Percentiles rank a stretch among this genome's conserved stretches.
Evolutionary conservation across 2,329 filamentous ascomycete species (phyloP).

Genomic region (Aureobasidium pullulans): DNA sequence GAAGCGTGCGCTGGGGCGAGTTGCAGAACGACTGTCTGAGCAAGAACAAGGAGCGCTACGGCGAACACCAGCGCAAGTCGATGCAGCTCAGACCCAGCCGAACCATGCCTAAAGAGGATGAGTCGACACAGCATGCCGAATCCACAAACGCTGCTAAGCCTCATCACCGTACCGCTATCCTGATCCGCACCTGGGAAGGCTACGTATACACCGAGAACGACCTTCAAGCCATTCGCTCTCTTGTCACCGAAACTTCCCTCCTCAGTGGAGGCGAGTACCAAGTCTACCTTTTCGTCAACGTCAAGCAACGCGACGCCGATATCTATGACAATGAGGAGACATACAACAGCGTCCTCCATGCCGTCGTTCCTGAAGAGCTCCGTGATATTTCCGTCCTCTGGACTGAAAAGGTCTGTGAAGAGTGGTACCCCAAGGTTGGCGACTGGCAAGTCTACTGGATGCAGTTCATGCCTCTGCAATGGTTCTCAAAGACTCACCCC

Average conservation of each 20-base stretch:
- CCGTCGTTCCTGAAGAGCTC: conserved; percentile 63
- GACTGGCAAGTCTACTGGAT: conserved; percentile 45
- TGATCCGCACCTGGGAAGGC: conserved; percentile 41
- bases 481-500: conserved; percentile 66
- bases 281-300: conserved; percentile 41
- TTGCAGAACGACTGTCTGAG: conserved; percentile 60
- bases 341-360: conserved; percentile 53
- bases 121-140: background rate
- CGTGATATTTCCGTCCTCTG: conserved; percentile 64
- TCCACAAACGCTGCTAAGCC: conserved; percentile 23
- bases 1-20: conserved; percentile 60
- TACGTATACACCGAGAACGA: conserved; percentile 42
- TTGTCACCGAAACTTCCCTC: conserved; percentile 40
- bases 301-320: conserved; percentile 46
- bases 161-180: conserved; percentile 37
- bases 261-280: conserved; percentile 42
- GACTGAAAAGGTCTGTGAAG: conserved; percentile 52
- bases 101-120: conserved; percentile 17
- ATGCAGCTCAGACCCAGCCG: conserved; percentile 20
- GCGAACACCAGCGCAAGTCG: conserved; percentile 31
- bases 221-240: conserved; percentile 37
- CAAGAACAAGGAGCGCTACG: conserved; percentile 58
- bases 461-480: conserved; percentile 67
- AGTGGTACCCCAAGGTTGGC: conserved; percentile 42
- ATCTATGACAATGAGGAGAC: conserved; percentile 54